These are phyloP conservation scores for Euptelea pleiosperma DNA, from an alignment of 164 flowering plant genomes.

Conservation along the genomic window DNA sequence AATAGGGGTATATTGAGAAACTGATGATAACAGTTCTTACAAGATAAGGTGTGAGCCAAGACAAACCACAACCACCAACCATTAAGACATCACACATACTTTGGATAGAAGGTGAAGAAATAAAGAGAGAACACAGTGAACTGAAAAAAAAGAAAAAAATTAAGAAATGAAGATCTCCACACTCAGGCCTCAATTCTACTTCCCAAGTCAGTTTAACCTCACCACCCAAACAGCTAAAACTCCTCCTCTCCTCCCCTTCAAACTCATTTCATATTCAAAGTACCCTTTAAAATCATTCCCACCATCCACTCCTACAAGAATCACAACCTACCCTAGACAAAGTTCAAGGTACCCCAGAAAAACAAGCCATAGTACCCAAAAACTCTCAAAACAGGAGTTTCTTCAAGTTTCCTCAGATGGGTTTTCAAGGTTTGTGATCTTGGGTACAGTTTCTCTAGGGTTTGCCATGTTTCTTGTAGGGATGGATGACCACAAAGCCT, in stretches of 20 bases:
- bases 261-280: slow-evolving; percentile 15
- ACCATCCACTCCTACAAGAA: slow-evolving; percentile 1
- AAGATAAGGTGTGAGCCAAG: too few relatives aligned
- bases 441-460: slow-evolving; percentile 59
- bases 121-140: background rate
- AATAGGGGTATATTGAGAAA: too few relatives aligned
- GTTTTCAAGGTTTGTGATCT: slow-evolving; percentile 31
- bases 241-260: slow-evolving; percentile 17
- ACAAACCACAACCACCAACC: background rate
- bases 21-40: too few relatives aligned
- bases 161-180: slow-evolving; percentile 29
- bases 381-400: slow-evolving; percentile 2
- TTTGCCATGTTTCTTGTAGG: slow-evolving; percentile 46
- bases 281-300: slow-evolving; percentile 8
- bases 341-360: background rate
- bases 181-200: slow-evolving; percentile 28
- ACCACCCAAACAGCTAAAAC: slow-evolving; percentile 14
- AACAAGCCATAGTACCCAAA: slow-evolving; percentile 6
- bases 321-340: background rate
- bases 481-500: slow-evolving; percentile 48
- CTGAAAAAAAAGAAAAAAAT: background rate
- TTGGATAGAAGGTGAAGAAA: background rate
- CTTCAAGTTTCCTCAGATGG: slow-evolving; percentile 18
- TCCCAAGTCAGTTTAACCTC: slow-evolving; percentile 20
- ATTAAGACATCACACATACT: background rate